Evolutionary conservation across 768 basidiomycete species (phyloP).

Genomic region (Obba rivulosa): DNA sequence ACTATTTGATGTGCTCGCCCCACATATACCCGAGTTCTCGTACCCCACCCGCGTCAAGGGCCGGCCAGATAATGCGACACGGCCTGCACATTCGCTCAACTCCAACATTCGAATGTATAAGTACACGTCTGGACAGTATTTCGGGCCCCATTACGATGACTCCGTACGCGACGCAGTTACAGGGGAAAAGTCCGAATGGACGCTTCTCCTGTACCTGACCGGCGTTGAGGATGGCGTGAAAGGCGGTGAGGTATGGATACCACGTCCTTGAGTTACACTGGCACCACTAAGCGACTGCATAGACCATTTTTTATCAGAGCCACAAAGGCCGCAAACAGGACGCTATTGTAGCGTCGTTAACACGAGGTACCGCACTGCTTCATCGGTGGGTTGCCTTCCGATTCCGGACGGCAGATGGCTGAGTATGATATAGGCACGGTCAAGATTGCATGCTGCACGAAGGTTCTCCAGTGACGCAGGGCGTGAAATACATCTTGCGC

Average conservation of each 20-base stretch:
- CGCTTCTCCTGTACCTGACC: slow-evolving; percentile 66
- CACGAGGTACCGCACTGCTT: slow-evolving; percentile 58
- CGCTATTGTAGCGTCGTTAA: slow-evolving; percentile 46
- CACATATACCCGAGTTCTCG: slow-evolving; percentile 55
- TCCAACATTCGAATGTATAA: slow-evolving; percentile 73
- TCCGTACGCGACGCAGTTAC: slow-evolving; percentile 54
- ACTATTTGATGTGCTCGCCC: slow-evolving; percentile 43
- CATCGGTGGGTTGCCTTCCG: slow-evolving; percentile 46
- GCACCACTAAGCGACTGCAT: not conserved
- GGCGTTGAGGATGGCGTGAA: slow-evolving; percentile 69
- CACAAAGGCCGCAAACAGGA: slow-evolving; percentile 44
- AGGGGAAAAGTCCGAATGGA: slow-evolving; percentile 71
- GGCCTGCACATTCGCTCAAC: slow-evolving; percentile 56
- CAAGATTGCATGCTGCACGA: slow-evolving; percentile 70
- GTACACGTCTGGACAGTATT: slow-evolving; percentile 58
- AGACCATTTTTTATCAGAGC: slow-evolving; percentile 70
- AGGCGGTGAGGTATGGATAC: slow-evolving; percentile 53
- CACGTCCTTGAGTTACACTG: not conserved
- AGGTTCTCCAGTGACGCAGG: slow-evolving; percentile 54
- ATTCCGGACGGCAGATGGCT: too few relatives aligned
- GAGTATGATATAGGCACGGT: too few relatives aligned
- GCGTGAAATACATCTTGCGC: slow-evolving; percentile 69
- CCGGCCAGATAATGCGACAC: slow-evolving; percentile 16
- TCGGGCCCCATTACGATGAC: slow-evolving; percentile 76
- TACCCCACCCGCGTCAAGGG: slow-evolving; percentile 29